Evolutionary conservation across 1,139 yeast genomes (phyloP).

Genomic region (Nadsonia starkeyi-henricii): DNA sequence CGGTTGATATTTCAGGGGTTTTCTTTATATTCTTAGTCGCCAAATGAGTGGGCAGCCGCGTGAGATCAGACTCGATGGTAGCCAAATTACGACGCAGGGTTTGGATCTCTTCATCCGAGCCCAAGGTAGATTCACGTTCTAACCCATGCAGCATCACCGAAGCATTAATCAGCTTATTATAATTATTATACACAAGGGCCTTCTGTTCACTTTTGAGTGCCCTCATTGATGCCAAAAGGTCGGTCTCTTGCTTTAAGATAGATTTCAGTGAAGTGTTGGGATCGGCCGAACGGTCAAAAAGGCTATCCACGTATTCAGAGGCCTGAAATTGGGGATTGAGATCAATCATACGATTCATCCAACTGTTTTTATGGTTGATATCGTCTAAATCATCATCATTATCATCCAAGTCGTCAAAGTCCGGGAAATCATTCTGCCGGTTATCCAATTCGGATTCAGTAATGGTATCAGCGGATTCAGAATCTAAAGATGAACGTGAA

Average conservation of each 20-base stretch:
- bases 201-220: conserved; percentile 29
- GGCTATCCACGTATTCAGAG: conserved; percentile 16
- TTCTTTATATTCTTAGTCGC: not conserved
- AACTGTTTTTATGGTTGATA: conserved; percentile 7
- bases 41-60: not conserved
- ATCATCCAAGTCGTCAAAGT: conserved; percentile 4
- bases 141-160: not conserved
- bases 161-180: conserved; percentile 23
- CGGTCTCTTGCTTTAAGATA: conserved; percentile 21
- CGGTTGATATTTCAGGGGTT: not conserved
- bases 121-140: not conserved
- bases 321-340: conserved; percentile 14
- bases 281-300: conserved; percentile 14
- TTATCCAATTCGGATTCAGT: not conserved
- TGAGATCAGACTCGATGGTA: not conserved
- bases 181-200: conserved; percentile 31
- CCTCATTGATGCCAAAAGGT: conserved; percentile 22
- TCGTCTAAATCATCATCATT: conserved; percentile 6
- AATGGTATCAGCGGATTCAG: not conserved
- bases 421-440: conserved; percentile 4
- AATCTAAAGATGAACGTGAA: not conserved
- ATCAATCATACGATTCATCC: conserved; percentile 12
- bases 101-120: not conserved
- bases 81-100: not conserved
- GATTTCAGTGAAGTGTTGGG: conserved; percentile 14